Evolutionary conservation across 2,329 filamentous ascomycete species (phyloP).

Genomic region (Diaporthe vaccinii): DNA sequence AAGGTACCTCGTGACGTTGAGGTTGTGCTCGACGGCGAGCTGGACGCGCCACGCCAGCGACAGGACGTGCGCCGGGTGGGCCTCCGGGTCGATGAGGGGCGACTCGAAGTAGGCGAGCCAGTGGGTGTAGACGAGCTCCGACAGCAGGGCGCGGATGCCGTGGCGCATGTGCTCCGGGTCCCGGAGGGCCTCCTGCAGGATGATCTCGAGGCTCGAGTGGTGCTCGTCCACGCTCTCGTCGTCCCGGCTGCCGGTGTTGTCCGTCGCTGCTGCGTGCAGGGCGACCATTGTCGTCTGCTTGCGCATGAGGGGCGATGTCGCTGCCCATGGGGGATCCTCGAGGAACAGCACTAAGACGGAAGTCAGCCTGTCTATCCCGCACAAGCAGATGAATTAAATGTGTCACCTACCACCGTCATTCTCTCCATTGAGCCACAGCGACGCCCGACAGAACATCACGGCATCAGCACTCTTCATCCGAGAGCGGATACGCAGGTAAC

Average conservation of each 20-base stretch:
- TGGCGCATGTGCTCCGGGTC: slow-evolving; percentile 35
- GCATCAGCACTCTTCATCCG: slow-evolving; percentile 42
- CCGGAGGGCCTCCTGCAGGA: slow-evolving; percentile 44
- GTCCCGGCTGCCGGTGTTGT: slow-evolving; percentile 11
- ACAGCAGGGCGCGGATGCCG: slow-evolving; percentile 41
- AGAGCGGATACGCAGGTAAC: slow-evolving; percentile 40
- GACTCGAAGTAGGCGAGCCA: slow-evolving; percentile 55
- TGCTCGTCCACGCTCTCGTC: slow-evolving; percentile 41
- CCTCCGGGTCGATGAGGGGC: slow-evolving; percentile 31
- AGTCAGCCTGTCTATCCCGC: slow-evolving; percentile 40
- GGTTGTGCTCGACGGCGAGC: slow-evolving; percentile 53
- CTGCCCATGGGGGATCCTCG: slow-evolving; percentile 25
- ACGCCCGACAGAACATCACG: slow-evolving; percentile 52
- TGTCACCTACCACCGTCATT: slow-evolving; percentile 46
- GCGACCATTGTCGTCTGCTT: slow-evolving; percentile 21
- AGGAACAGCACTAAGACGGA: slow-evolving; percentile 38
- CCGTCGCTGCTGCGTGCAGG: not conserved
- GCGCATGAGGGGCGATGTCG: not conserved
- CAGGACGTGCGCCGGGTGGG: slow-evolving; percentile 36
- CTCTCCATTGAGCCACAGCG: slow-evolving; percentile 50
- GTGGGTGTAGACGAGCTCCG: slow-evolving; percentile 46
- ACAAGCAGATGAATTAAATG: not conserved
- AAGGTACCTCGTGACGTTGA: slow-evolving; percentile 43
- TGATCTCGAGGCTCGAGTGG: slow-evolving; percentile 47
- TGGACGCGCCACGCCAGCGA: slow-evolving; percentile 50